Conservation (phyloP, 805 yeast species). For the Candida orba region DNA sequence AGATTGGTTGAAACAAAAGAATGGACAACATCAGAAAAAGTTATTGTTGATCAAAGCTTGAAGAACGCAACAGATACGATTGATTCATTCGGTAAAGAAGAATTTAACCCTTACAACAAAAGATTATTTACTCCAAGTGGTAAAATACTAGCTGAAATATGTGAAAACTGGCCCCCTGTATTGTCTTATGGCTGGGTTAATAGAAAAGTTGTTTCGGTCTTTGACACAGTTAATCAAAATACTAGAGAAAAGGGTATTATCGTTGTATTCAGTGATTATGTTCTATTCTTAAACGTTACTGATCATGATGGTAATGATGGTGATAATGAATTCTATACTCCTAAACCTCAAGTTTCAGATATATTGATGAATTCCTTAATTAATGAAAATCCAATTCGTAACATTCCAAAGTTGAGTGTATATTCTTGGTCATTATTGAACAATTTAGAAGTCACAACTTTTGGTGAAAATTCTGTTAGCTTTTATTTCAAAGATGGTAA, state of each 20-base stretch:
- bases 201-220: conserved; percentile 76
- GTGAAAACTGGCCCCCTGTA: conserved; percentile 81
- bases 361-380: conserved; percentile 83
- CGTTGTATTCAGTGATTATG: conserved; percentile 73
- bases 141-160: conserved; percentile 75
- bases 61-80: conserved; percentile 55
- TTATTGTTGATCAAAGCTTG: conserved; percentile 34
- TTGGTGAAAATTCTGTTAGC: conserved; percentile 25
- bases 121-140: conserved; percentile 90
- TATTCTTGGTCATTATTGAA: conserved; percentile 58
- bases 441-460: conserved; percentile 43
- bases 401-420: conserved; percentile 65
- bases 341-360: conserved; percentile 61
- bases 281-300: conserved; percentile 49
- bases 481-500: conserved; percentile 22
- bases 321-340: neutral
- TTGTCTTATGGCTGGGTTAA: conserved; percentile 85
- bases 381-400: conserved; percentile 71
- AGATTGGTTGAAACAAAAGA: conserved; percentile 46
- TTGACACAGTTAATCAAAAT: conserved; percentile 36
- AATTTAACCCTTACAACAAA: conserved; percentile 43
- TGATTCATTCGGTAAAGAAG: conserved; percentile 70
- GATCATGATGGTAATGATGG: conserved; percentile 22
- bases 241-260: conserved; percentile 43
- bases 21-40: conserved; percentile 30